phyloP scores from a whole-genome alignment of 495 filamentous ascomycete genomes.

The Viridothelium virens region DNA sequence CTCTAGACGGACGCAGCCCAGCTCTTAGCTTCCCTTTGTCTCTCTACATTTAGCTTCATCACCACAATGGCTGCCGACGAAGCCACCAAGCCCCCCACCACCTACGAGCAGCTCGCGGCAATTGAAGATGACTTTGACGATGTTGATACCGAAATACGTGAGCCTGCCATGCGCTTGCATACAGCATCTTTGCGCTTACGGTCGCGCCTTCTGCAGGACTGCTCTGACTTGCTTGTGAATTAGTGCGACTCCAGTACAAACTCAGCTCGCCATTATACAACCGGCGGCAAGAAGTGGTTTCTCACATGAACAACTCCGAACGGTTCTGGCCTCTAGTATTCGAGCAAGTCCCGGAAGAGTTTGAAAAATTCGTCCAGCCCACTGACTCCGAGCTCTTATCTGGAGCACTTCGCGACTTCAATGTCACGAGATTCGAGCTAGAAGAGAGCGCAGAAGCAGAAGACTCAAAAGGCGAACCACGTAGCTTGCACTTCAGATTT shows the following conservation, averaged over 20 bases:
- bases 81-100: constrained; percentile 12
- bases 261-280: constrained; percentile 54
- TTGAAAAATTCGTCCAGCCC: constrained; percentile 77
- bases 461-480: constrained; percentile 49
- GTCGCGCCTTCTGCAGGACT: neutral
- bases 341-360: constrained; percentile 69
- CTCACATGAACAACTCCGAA: constrained; percentile 51
- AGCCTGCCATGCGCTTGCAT: constrained; percentile 22
- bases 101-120: constrained; percentile 35
- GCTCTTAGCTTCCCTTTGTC: no score
- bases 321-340: constrained; percentile 81
- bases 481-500: constrained; percentile 54
- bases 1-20: no score
- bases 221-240: neutral
- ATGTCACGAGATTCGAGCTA: constrained; percentile 71
- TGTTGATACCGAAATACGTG: constrained; percentile 62
- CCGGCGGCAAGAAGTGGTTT: constrained; percentile 59
- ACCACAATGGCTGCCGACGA: constrained; percentile 28
- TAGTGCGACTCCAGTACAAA: constrained; percentile 51
- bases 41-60: neutral
- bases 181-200: neutral
- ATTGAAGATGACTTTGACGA: constrained; percentile 55
- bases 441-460: constrained; percentile 30
- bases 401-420: constrained; percentile 51
- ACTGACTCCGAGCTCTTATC: constrained; percentile 63